These are phyloP conservation scores for Pinus tabuliformis DNA, from an alignment of 75 land plant species.

Conservation along the genomic window DNA sequence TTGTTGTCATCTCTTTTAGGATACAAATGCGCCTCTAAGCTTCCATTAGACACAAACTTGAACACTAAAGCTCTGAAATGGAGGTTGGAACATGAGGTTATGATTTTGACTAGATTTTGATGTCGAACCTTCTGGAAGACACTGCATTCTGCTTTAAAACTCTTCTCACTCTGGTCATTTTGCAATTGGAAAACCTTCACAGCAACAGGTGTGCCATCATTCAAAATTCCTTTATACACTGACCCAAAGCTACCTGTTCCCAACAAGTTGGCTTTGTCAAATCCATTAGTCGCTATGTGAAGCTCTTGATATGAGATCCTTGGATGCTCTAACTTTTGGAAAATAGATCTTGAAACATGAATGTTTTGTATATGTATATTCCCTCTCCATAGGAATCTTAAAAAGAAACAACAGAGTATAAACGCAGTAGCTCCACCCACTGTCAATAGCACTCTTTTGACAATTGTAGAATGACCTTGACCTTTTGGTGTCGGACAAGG, in stretches of 20 bases:
- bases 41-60: neutral
- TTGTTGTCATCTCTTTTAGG: neutral
- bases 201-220: conserved; percentile 4
- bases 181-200: neutral
- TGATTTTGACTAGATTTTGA: neutral
- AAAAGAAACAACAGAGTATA: neutral
- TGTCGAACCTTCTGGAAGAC: neutral
- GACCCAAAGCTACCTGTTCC: conserved; percentile 4
- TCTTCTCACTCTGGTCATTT: neutral
- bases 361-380: neutral
- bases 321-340: neutral
- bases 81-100: neutral
- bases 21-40: neutral
- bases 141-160: neutral
- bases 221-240: neutral
- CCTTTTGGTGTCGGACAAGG: conserved; percentile 10
- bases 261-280: neutral
- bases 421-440: neutral
- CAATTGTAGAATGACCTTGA: neutral
- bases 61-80: neutral
- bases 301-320: conserved; percentile 7
- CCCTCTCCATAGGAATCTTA: neutral
- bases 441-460: neutral
- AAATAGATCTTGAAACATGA: neutral
- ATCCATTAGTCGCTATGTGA: neutral